Evolutionary conservation across 129 eudicot species (phyloP).

Genomic region (Chrysanthemum lavandulifolium): DNA sequence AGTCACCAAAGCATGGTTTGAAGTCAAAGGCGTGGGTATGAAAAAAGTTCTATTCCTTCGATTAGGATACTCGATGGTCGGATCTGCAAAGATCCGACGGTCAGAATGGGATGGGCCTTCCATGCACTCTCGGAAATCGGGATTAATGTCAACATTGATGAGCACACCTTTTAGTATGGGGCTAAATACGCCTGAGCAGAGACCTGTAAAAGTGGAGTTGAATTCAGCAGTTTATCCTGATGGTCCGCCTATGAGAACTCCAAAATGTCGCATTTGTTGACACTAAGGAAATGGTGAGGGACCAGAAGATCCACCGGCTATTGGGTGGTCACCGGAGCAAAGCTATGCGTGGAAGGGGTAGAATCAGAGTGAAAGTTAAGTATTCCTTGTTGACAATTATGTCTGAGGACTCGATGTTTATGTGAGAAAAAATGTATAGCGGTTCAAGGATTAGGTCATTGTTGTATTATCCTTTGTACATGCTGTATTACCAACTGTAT

Average conservation of each 20-base stretch:
- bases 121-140: conserved; percentile 62
- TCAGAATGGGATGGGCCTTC: conserved; percentile 91
- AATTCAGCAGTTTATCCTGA: conserved; percentile 84
- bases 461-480: conserved; percentile 27
- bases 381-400: conserved; percentile 73
- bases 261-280: conserved; percentile 81
- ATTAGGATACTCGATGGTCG: conserved; percentile 79
- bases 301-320: conserved; percentile 90
- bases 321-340: conserved; percentile 97
- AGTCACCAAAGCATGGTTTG: conserved; percentile 94
- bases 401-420: conserved; percentile 65
- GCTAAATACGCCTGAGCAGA: conserved; percentile 42
- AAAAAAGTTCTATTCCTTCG: conserved; percentile 80
- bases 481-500: conserved; percentile 33
- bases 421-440: conserved; percentile 35
- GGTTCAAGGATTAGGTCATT: conserved; percentile 12
- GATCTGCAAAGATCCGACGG: conserved; percentile 68
- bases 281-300: conserved; percentile 84
- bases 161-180: conserved; percentile 70
- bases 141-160: conserved; percentile 75
- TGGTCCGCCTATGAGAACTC: conserved; percentile 78
- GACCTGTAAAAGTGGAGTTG: conserved; percentile 63
- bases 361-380: conserved; percentile 74
- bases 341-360: conserved; percentile 76
- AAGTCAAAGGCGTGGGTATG: conserved; percentile 76